Base-by-base conservation (phyloP, 2,329 filamentous ascomycete genomes). In the Metarhizium humberi region DNA sequence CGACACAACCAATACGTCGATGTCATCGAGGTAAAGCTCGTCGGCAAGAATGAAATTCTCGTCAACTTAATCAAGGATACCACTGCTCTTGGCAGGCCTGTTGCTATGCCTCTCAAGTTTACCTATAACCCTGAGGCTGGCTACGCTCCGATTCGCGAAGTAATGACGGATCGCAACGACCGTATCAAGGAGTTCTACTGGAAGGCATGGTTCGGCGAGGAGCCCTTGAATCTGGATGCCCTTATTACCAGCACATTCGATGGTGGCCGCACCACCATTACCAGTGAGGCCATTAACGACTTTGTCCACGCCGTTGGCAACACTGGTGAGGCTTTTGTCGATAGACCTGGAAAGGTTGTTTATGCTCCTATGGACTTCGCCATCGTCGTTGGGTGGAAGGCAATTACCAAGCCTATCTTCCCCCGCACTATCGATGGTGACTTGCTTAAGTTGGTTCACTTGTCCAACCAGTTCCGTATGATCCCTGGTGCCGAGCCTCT, bases 171-270 rank as follows among this genome's bases (percentile, higher is more conserved):
- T 55, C 90, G 94, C 67, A 99, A 99, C 69, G 92, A 99, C 69
- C 88, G 90, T 61, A 97, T 99, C 78, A 99, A 99, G 79, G 90
- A 96, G 72, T 99, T 99, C 71, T 99, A 99, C 80, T 99, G 95
- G 85, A 86, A 86, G 63, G 86, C 95, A 61, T 99, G 94, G 94
- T 99, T 99, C 64, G 94, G 91, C 46, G 81, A 92, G 57, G 92
- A 96, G 66, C 73, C 80, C 47, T 80, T 95, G 52, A 86, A 95
- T 55, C 88, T 96, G 55, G 87, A 96, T 64, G 86, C 88, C 16
- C 79, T 89, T 40, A 88, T 96, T 53, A 92, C 90, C 6, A 87
- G 89, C 67, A 86, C 85, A 62, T 99, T 99, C 67, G 90, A 94
- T 62, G 94, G 94, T 67, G 94, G 94, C 61, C 85, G 86, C 62